Percentiles rank a stretch among this genome's conserved stretches.
Conservation (phyloP, 306 rosid genomes). For the Trichosanthes truncata region DNA sequence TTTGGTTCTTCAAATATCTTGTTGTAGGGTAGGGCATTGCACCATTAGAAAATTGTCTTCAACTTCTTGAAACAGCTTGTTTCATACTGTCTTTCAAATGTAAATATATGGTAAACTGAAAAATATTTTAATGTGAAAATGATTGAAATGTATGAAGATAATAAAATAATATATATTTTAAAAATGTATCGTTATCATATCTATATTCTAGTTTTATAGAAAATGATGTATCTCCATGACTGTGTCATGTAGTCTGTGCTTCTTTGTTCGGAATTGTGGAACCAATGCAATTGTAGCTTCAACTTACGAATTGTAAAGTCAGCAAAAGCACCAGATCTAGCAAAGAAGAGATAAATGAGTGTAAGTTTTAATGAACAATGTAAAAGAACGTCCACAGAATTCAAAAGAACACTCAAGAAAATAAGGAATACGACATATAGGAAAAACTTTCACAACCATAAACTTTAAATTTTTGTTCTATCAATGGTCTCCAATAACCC, state of each 20-base stretch:
- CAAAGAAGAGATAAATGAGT: conserved; percentile 10
- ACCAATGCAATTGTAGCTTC: neutral
- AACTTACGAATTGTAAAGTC: conserved; percentile 92
- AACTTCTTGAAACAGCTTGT: neutral
- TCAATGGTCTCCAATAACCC: neutral
- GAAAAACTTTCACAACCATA: neutral
- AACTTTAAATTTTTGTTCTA: neutral
- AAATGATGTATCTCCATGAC: neutral
- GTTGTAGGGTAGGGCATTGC: neutral
- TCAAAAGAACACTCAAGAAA: neutral
- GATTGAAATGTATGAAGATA: neutral
- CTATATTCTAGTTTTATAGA: neutral
- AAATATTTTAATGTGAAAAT: neutral
- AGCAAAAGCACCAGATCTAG: conserved; percentile 57
- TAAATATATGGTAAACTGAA: neutral
- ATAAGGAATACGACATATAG: neutral
- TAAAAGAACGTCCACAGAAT: neutral
- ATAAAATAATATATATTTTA: neutral
- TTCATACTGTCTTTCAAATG: neutral
- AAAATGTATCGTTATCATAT: neutral
- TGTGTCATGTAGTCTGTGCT: neutral
- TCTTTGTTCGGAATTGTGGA: neutral
- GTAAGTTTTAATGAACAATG: neutral
- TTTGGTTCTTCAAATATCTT: neutral
- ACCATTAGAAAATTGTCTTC: neutral